These are phyloP conservation scores for Carnegiea gigantea DNA, from an alignment of 179 eudicot genomes.

Conservation along the genomic window DNA sequence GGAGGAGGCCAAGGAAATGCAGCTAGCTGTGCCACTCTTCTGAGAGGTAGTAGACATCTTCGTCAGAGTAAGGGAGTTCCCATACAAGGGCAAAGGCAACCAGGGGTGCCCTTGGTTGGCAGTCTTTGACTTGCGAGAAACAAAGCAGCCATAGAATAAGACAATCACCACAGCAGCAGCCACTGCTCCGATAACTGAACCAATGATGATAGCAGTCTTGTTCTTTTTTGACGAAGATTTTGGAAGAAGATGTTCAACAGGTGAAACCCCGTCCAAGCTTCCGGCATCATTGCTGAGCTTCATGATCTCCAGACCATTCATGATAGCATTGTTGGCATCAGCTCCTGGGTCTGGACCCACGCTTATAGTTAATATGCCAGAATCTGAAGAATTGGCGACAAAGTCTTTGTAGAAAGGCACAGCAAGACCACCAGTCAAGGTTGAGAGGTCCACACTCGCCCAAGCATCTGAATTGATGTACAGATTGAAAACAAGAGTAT, in stretches of 20 bases:
- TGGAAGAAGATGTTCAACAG: conserved; percentile 55
- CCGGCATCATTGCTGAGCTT: conserved; percentile 70
- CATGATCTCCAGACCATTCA: conserved; percentile 77
- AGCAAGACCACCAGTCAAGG: conserved; percentile 43
- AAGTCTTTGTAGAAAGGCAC: conserved; percentile 68
- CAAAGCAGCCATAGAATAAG: conserved; percentile 53
- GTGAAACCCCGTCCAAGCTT: conserved; percentile 60
- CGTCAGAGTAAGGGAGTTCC: conserved; percentile 61
- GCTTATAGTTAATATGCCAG: conserved; percentile 52
- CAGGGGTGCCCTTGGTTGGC: conserved; percentile 52
- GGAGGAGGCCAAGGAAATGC: conserved; percentile 66
- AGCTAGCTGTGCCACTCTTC: conserved; percentile 76
- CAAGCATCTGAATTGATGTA: conserved; percentile 60
- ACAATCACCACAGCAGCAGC: conserved; percentile 40
- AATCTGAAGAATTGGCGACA: conserved; percentile 52
- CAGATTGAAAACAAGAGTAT: conserved; percentile 58
- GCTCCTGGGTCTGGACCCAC: conserved; percentile 58
- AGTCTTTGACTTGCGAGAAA: conserved; percentile 40
- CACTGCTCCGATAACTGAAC: conserved; percentile 43
- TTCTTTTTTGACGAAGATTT: conserved; percentile 31
- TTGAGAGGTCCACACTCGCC: conserved; percentile 54
- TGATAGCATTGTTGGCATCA: conserved; percentile 40
- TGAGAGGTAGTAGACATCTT: conserved; percentile 64
- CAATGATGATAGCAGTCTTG: conserved; percentile 35
- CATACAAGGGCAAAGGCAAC: conserved; percentile 74